Evolutionary conservation across 2,329 filamentous ascomycete genomes (phyloP).

Genomic region (Pestalotiopsis sp.): DNA sequence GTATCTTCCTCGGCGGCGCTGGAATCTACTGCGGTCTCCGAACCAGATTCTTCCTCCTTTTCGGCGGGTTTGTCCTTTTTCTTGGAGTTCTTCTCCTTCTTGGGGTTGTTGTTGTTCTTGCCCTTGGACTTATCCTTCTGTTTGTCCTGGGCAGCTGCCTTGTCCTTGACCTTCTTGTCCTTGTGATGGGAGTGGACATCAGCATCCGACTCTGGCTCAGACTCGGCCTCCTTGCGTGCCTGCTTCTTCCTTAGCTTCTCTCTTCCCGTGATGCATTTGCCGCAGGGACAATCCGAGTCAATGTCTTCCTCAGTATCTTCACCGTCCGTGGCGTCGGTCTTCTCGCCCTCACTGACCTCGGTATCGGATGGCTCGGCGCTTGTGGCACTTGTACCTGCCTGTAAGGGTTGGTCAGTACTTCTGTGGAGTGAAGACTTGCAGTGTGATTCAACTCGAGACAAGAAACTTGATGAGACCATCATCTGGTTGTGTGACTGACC

Average conservation of each 20-base stretch:
- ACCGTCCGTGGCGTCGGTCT: slow-evolving; percentile 18
- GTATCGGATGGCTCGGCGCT: slow-evolving; percentile 15
- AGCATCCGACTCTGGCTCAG: slow-evolving; percentile 6
- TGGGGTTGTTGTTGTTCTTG: neutral
- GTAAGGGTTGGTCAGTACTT: slow-evolving; percentile 23
- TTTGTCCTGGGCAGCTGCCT: neutral
- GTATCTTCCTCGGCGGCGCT: slow-evolving; percentile 19
- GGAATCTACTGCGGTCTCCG: slow-evolving; percentile 15
- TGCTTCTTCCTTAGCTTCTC: slow-evolving; percentile 23
- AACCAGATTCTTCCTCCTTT: neutral
- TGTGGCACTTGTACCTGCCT: slow-evolving; percentile 34
- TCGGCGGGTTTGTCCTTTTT: slow-evolving; percentile 6
- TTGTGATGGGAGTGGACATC: slow-evolving; percentile 13
- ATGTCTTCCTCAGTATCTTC: slow-evolving; percentile 29
- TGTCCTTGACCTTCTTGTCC: slow-evolving; percentile 27
- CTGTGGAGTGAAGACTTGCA: neutral
- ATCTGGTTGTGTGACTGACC: neutral
- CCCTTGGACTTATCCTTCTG: slow-evolving; percentile 21
- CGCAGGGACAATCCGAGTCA: slow-evolving; percentile 38
- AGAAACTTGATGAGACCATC: neutral
- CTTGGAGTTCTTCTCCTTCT: slow-evolving; percentile 12
- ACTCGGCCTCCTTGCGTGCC: slow-evolving; percentile 1
- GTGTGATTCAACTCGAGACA: neutral
- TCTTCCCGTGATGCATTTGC: slow-evolving; percentile 30
- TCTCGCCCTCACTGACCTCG: slow-evolving; percentile 21